Evolutionary conservation across 2,329 filamentous ascomycete genomes (phyloP).

Genomic region (Dothistroma septosporum): DNA sequence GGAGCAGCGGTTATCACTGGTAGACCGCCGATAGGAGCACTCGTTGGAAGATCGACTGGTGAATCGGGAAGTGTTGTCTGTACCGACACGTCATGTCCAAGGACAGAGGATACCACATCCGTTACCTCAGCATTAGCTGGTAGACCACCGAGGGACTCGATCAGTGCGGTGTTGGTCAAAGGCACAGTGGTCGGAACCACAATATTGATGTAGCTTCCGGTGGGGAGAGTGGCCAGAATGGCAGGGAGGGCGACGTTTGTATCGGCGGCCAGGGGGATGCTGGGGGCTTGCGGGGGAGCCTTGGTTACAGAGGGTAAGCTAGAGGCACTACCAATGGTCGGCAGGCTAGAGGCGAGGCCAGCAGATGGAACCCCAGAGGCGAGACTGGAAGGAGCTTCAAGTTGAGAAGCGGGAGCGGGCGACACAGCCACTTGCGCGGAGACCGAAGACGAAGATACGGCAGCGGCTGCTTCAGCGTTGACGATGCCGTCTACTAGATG

Average conservation of each 20-base stretch:
- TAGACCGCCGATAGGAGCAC: neutral
- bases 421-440: neutral
- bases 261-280: no score
- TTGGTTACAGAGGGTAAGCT: no score
- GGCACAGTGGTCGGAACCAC: slow-evolving; percentile 5
- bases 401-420: neutral
- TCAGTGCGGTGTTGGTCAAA: slow-evolving; percentile 1
- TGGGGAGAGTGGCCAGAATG: neutral
- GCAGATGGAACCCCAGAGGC: no score
- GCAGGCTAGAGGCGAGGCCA: no score
- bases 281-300: no score
- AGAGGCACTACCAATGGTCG: no score
- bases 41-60: neutral
- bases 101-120: neutral
- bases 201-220: neutral
- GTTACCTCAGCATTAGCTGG: slow-evolving; percentile 4
- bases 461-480: neutral
- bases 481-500: neutral
- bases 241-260: neutral
- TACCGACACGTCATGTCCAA: neutral
- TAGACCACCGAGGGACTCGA: slow-evolving; percentile 1
- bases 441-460: neutral
- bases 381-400: no score
- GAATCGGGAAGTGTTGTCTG: neutral
- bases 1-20: neutral